Conservation (phyloP, 1,284 basidiomycete genomes). For the Moniliophthora roreri region DNA sequence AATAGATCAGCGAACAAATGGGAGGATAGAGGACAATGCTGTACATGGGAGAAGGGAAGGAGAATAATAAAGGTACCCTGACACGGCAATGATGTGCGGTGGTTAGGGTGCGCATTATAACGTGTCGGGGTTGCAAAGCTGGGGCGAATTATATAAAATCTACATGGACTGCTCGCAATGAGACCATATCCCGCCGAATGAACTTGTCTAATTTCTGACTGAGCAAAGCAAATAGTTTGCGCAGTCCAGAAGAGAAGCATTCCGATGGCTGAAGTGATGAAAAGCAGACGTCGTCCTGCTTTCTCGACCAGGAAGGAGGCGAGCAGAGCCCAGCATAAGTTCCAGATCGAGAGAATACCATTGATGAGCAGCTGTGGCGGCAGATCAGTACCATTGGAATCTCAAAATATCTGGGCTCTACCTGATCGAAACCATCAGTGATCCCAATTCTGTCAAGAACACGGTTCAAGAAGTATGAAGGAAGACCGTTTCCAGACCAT, state of each 20-base stretch:
- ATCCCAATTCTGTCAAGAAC: slow-evolving; percentile 75
- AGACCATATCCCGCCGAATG: too few relatives aligned
- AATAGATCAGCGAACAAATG: too few relatives aligned
- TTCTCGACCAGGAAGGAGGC: slow-evolving; percentile 61
- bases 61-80: too few relatives aligned
- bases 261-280: slow-evolving; percentile 59
- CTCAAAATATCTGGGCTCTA: too few relatives aligned
- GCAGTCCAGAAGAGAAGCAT: slow-evolving; percentile 72
- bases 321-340: slow-evolving; percentile 59
- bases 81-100: too few relatives aligned
- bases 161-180: too few relatives aligned
- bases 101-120: too few relatives aligned
- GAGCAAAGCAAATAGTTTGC: slow-evolving; percentile 71
- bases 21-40: too few relatives aligned
- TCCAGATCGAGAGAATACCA: slow-evolving; percentile 77
- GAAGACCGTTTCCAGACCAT: slow-evolving; percentile 76
- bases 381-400: slow-evolving; percentile 10
- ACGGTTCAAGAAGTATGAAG: slow-evolving; percentile 74
- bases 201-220: slow-evolving; percentile 28
- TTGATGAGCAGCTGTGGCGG: slow-evolving; percentile 69
- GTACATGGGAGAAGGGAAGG: too few relatives aligned
- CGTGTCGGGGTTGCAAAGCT: too few relatives aligned
- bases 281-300: slow-evolving; percentile 63
- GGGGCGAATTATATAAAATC: too few relatives aligned
- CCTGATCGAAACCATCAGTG: slow-evolving; percentile 33